Base-by-base conservation (phyloP, 2,329 filamentous ascomycete species). In the Corniculantispora saksenae region DNA sequence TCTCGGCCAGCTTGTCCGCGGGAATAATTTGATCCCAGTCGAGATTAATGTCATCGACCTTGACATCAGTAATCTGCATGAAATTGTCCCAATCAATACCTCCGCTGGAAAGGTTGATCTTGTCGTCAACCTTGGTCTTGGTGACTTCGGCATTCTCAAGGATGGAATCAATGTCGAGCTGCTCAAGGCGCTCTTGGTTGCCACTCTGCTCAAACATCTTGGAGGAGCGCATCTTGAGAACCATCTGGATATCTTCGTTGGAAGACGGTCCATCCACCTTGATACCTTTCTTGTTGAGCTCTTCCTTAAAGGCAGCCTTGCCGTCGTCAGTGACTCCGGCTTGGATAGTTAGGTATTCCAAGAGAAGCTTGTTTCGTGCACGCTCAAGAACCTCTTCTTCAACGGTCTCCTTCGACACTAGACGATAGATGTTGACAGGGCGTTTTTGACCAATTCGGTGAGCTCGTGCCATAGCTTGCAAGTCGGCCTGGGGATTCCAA, bases 11-110 rank as follows among this genome's bases (percentile, higher is more conserved):
- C 72, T 97, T 89, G 9, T 97, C 93, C 66, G 94, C 93, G 0
- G 95, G 96, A 70, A 99, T 98, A 72, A 99, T 99, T 70, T 98
- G 91, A 72, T 99, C 95, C 95, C 95, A 99, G 70, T 96, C 93
- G 29, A 98, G 88, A 69, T 82, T 80, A 57, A 87, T 81, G 59
- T 88, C 85, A 66, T 98, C 92, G 27, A 98, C 91, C 79, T 98
- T 98, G 77, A 98, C 94, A 77, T 99, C 95, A 1, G 95, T 97
- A 73, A 97, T 97, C 74, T 98, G 93, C 81, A 99, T 89, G 77
- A 98, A 99, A 67, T 97, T 97, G 75, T 97, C 94, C 80, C 95
- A 88, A 70, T 88, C 86, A 57, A 88, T 88, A 63, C 86, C 95
- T 73, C 95, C 96, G 73, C 94, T 95, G 66, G 94, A 97, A 51